These are phyloP conservation scores for Pythium phragmitis DNA, from an alignment of 352 stramenopile genomes.

Conservation along the genomic window DNA sequence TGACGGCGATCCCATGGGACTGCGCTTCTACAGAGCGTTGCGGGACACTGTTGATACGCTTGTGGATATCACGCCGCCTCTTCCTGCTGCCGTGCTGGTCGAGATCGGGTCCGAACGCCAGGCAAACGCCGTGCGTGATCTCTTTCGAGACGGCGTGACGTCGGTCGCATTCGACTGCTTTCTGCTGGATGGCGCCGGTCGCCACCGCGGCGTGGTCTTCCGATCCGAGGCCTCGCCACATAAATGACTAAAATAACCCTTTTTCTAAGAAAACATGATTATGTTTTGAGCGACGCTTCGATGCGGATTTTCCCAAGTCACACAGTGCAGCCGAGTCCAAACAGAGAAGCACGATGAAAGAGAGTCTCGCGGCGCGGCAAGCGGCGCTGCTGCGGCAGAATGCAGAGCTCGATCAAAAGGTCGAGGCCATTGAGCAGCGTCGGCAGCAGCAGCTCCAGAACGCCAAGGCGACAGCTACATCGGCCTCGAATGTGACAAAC, in stretches of 20 bases:
- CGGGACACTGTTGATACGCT: conserved; percentile 35
- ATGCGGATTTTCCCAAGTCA: not conserved
- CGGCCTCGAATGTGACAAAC: not conserved
- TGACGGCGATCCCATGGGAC: conserved; percentile 21
- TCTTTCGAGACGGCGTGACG: conserved; percentile 31
- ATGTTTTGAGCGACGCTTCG: not conserved
- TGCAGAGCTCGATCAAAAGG: conserved; percentile 57
- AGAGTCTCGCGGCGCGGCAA: conserved; percentile 55
- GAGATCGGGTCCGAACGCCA: conserved; percentile 64
- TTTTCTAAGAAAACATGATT: not conserved
- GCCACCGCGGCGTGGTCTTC: conserved; percentile 22
- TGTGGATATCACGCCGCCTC: conserved; percentile 22
- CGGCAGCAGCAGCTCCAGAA: conserved; percentile 44
- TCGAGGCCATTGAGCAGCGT: conserved; percentile 63
- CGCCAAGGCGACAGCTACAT: not conserved
- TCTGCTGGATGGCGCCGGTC: conserved; percentile 15
- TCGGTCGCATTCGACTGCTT: conserved; percentile 12
- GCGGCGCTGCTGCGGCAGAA: conserved; percentile 63
- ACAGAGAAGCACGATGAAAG: conserved; percentile 39
- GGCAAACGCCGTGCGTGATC: conserved; percentile 36
- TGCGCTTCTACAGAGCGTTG: conserved; percentile 58
- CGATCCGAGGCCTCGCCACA: not conserved
- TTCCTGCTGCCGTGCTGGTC: conserved; percentile 32
- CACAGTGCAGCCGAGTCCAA: not conserved
- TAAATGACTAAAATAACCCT: not conserved